Evolutionary conservation across 176 grass and related monocot species (phyloP).

Genomic region (Guadua angustifolia): DNA sequence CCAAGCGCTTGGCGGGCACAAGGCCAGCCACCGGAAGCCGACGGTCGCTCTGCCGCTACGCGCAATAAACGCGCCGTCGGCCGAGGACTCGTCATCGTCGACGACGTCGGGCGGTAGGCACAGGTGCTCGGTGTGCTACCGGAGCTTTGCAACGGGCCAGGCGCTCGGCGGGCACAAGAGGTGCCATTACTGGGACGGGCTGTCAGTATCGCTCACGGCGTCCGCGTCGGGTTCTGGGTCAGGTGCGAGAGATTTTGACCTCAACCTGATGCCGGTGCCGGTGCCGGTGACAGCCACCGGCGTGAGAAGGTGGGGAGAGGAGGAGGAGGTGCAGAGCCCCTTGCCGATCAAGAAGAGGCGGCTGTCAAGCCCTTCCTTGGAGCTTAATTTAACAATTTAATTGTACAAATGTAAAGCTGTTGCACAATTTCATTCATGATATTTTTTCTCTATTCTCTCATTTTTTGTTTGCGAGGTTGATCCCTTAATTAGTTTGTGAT

Average conservation of each 20-base stretch:
- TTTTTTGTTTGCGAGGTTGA: neutral
- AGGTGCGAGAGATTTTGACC: slow-evolving; percentile 52
- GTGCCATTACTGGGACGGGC: slow-evolving; percentile 79
- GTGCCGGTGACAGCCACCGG: neutral
- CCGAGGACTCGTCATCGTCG: slow-evolving; percentile 12
- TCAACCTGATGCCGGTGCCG: slow-evolving; percentile 63
- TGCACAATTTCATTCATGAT: neutral
- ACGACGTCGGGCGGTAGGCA: slow-evolving; percentile 32
- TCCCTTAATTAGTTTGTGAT: neutral
- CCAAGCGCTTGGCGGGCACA: slow-evolving; percentile 86
- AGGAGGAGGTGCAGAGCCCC: slow-evolving; percentile 78
- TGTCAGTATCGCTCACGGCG: slow-evolving; percentile 42
- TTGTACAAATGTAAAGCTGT: neutral
- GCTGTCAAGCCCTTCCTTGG: slow-evolving; percentile 43
- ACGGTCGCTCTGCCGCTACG: neutral
- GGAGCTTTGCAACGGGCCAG: slow-evolving; percentile 69
- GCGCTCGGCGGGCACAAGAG: slow-evolving; percentile 91
- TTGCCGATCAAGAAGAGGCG: slow-evolving; percentile 67
- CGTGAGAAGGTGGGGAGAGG: slow-evolving; percentile 54
- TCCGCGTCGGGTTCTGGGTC: slow-evolving; percentile 49
- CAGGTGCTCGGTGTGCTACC: slow-evolving; percentile 66
- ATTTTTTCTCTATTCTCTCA: neutral
- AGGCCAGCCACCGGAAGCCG: slow-evolving; percentile 75
- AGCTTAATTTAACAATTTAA: slow-evolving; percentile 31
- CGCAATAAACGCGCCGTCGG: neutral